These are phyloP conservation scores for Chiua virens DNA, from an alignment of 768 basidiomycete genomes.

Conservation along the genomic window DNA sequence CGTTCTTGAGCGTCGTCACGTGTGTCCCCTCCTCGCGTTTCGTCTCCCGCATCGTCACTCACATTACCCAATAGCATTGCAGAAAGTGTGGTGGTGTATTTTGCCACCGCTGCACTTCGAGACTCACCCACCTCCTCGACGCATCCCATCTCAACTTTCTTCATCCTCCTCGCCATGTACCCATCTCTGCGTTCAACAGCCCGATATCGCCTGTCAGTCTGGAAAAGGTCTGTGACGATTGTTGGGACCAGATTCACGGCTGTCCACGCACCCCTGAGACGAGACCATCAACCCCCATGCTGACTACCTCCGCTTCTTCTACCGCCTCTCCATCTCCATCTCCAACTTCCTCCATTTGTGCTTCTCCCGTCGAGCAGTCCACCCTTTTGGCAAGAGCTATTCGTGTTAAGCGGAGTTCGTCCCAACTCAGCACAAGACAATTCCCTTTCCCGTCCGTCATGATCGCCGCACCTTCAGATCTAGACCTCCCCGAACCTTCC, in stretches of 20 bases:
- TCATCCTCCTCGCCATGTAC: conserved; percentile 66
- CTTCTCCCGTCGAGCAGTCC: conserved; percentile 31
- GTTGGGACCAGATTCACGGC: conserved; percentile 73
- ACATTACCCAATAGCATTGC: conserved; percentile 57
- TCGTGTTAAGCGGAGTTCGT: conserved; percentile 27
- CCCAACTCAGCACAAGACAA: conserved; percentile 28
- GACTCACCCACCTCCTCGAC: conserved; percentile 65
- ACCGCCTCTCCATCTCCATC: conserved; percentile 33
- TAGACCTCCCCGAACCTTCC: conserved; percentile 42
- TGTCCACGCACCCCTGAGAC: conserved; percentile 42
- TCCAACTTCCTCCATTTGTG: conserved; percentile 35
- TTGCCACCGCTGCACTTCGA: conserved; percentile 61
- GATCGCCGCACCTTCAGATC: conserved; percentile 21
- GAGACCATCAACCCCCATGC: conserved; percentile 38
- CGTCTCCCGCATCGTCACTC: conserved; percentile 10
- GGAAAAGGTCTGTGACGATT: conserved; percentile 75
- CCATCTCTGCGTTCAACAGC: conserved; percentile 56
- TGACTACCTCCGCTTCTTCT: conserved; percentile 32
- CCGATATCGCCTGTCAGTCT: conserved; percentile 57
- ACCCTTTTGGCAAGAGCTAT: conserved; percentile 16
- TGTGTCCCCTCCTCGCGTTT: conserved; percentile 36
- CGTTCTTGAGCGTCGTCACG: conserved; percentile 73
- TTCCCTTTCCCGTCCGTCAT: conserved; percentile 26
- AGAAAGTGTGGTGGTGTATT: conserved; percentile 83
- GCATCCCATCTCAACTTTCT: conserved; percentile 69